Evolutionary conservation across 768 basidiomycete species (phyloP).

Genomic region (Cystobasidium ongulense): DNA sequence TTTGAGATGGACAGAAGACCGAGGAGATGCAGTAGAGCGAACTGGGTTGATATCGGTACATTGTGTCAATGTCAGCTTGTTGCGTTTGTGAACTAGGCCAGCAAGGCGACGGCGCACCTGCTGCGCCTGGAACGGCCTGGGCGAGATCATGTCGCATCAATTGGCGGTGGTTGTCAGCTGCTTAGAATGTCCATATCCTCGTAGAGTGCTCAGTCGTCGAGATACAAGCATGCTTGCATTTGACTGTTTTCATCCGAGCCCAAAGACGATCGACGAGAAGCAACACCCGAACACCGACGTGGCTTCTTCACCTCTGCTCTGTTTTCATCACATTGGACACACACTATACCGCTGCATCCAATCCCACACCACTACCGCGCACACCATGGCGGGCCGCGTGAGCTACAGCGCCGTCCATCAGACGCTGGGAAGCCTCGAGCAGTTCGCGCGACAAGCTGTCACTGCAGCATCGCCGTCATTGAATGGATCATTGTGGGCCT

Average conservation of each 20-base stretch:
- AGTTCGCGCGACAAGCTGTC: not conserved
- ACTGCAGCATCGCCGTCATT: not conserved
- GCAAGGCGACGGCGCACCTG: not conserved
- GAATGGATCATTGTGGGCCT: not conserved
- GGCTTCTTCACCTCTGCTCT: too few relatives aligned
- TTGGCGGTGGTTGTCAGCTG: not conserved
- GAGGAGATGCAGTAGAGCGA: slow-evolving; percentile 20
- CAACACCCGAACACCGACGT: too few relatives aligned
- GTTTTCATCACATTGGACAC: too few relatives aligned
- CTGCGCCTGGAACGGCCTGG: slow-evolving; percentile 5
- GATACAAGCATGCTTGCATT: too few relatives aligned
- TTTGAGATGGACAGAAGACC: slow-evolving; percentile 14
- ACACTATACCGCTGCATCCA: too few relatives aligned
- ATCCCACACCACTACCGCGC: too few relatives aligned
- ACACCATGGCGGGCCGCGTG: not conserved
- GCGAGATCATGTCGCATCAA: not conserved
- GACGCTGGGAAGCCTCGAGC: not conserved
- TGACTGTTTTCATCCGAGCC: too few relatives aligned
- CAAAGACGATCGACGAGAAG: too few relatives aligned
- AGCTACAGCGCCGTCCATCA: not conserved
- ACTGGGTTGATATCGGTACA: not conserved
- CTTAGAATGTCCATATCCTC: not conserved
- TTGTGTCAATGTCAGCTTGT: not conserved
- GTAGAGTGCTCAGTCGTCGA: not conserved
- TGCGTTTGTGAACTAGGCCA: not conserved